Base-by-base conservation (phyloP, 2,329 filamentous ascomycete genomes). In the Xylaria sp. region DNA sequence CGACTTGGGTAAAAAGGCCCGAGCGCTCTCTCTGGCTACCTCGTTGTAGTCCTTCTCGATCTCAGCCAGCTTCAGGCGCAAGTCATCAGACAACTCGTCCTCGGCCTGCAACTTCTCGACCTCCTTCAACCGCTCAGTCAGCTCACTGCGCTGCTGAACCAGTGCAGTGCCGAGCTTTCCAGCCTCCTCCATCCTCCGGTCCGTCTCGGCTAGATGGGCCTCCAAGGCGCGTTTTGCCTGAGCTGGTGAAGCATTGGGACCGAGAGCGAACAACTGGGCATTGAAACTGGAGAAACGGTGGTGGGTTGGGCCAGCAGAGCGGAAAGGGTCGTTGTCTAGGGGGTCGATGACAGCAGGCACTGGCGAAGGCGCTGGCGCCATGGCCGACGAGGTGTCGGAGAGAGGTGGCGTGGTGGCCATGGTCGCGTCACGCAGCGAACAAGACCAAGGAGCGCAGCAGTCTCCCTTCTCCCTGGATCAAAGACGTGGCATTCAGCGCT, bases 21-120 rank as follows among this genome's bases (percentile, higher is more conserved):
- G 87, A 49, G 95, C 93, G 54, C 92, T 96, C 78, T 98, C 95
- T 69, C 91, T 87, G 13, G 94, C 94, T 53, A 98, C 90, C 76
- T 97, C 94, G 78, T 97, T 95, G 81, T 96, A 98, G 76, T 99
- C 96, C 78, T 89, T 92, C 79, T 99, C 96, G 66, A 99, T 89
- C 69, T 97, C 94, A 15, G 89, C 85, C 60, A 99, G 86, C 80
- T 92, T 94, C 74, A 91, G 87, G 66, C 92, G 92, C 74, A 99
- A 82, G 71, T 97, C 94, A 3, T 92, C 89, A 0, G 90, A 90
- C 58, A 98, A 88, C 69, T 97, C 92, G 27, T 88, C 88, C 72
- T 96, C 92, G 50, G 87, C 84, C 74, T 93, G 86, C 66, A 92
- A 84, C 75, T 90, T 88, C 73, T 97, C 92, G 2, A 99, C 90